Conservation (phyloP, 129 eudicot species). For the Dittrichia graveolens region DNA sequence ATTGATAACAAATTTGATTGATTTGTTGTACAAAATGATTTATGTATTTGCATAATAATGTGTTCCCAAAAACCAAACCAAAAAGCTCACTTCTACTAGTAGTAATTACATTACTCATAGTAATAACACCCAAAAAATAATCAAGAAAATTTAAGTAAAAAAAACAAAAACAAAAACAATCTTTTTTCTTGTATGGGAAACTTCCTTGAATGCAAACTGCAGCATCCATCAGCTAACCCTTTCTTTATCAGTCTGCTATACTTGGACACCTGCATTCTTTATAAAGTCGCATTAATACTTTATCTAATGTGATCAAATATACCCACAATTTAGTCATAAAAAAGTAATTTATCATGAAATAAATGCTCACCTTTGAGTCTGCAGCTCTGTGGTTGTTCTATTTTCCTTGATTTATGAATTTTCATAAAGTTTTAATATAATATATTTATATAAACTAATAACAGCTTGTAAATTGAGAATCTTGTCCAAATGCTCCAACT, state of each 20-base stretch:
- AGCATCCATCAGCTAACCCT: constrained; percentile 31
- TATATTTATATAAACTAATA: constrained; percentile 35
- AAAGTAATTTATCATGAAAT: neutral
- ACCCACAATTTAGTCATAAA: neutral
- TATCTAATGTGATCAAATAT: neutral
- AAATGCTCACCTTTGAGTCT: constrained; percentile 31
- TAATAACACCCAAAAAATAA: constrained; percentile 28
- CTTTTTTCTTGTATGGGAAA: constrained; percentile 24
- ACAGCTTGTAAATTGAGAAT: constrained; percentile 62
- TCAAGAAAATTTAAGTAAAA: constrained; percentile 13
- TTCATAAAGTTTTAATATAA: constrained; percentile 17
- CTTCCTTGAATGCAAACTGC: constrained; percentile 28
- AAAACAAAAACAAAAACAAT: constrained; percentile 6
- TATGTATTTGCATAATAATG: constrained; percentile 32
- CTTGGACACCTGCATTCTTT: constrained; percentile 22
- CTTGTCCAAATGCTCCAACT: constrained; percentile 70
- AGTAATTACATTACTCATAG: constrained; percentile 32
- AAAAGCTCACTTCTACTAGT: constrained; percentile 24
- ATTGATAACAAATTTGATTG: neutral
- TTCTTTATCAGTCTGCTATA: constrained; percentile 14
- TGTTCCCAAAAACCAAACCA: constrained; percentile 22
- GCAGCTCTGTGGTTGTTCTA: constrained; percentile 18
- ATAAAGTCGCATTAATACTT: neutral
- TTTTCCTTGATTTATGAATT: constrained; percentile 19
- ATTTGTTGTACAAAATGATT: constrained; percentile 26